These are phyloP conservation scores for Carex parvula DNA, from an alignment of 176 grass and related monocot genomes.

Conservation along the genomic window DNA sequence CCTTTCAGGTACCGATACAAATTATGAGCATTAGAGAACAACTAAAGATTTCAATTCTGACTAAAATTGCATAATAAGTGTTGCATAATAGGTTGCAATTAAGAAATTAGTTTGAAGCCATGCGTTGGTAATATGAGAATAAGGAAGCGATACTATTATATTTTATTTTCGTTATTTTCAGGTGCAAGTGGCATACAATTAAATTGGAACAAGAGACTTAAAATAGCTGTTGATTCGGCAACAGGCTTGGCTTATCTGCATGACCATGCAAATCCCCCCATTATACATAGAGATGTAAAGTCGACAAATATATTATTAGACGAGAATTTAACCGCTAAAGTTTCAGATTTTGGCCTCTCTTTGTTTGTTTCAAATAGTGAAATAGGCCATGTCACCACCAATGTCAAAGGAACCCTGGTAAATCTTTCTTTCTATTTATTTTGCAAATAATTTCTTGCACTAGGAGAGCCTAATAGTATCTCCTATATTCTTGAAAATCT, in stretches of 20 bases:
- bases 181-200: constrained; percentile 67
- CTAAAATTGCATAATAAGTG: neutral
- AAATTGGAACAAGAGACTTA: constrained; percentile 67
- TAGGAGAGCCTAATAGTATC: neutral
- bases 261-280: constrained; percentile 87
- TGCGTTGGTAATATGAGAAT: neutral
- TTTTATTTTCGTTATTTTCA: constrained; percentile 14
- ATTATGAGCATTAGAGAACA: neutral
- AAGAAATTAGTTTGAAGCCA: neutral
- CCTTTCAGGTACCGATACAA: constrained; percentile 50
- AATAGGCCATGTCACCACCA: constrained; percentile 46
- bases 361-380: constrained; percentile 55
- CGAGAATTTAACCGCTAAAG: constrained; percentile 71
- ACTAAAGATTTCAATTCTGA: neutral
- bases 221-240: constrained; percentile 69
- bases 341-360: constrained; percentile 88
- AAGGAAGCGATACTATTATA: neutral
- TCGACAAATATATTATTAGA: constrained; percentile 82
- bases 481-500: neutral
- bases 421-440: constrained; percentile 9
- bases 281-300: constrained; percentile 91
- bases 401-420: constrained; percentile 86
- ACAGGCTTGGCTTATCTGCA: constrained; percentile 91
- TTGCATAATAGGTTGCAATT: neutral
- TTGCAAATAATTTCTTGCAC: neutral